A percentile compares a stretch with the other conserved stretches of the same genome.
Evolutionary conservation across 495 filamentous ascomycete species (phyloP).

Genomic region (Penicillium argentinense): DNA sequence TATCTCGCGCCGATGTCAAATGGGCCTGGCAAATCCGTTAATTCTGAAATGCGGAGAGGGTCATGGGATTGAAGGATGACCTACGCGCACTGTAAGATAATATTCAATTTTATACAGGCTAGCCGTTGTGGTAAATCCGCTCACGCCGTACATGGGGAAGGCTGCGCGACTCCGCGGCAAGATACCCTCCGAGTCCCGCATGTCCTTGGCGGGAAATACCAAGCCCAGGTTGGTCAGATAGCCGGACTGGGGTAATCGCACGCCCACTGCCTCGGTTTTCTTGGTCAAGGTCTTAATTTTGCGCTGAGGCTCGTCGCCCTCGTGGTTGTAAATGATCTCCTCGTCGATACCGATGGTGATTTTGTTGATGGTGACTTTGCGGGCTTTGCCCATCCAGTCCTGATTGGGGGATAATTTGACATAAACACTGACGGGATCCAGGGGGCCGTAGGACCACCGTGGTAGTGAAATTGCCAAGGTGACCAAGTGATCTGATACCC

Average conservation of each 20-base stretch:
- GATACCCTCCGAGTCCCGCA: constrained; percentile 84
- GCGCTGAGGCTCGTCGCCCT: constrained; percentile 93
- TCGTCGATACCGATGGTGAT: constrained; percentile 95
- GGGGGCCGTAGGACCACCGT: constrained; percentile 92
- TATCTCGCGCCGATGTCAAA: constrained; percentile 87
- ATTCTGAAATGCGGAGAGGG: not conserved
- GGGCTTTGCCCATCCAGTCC: constrained; percentile 86
- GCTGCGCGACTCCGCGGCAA: constrained; percentile 79
- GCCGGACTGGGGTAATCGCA: constrained; percentile 81
- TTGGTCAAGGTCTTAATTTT: constrained; percentile 86
- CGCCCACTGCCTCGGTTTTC: constrained; percentile 75
- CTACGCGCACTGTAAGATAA: constrained; percentile 88
- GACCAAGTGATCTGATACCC: constrained; percentile 85
- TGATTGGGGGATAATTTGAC: constrained; percentile 90
- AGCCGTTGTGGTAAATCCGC: constrained; percentile 89
- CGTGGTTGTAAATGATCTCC: constrained; percentile 95
- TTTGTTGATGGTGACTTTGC: constrained; percentile 88
- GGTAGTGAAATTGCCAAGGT: constrained; percentile 88
- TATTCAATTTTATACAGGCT: constrained; percentile 98
- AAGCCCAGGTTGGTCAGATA: constrained; percentile 90
- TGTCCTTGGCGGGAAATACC: constrained; percentile 87
- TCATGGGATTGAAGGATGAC: constrained; percentile 12
- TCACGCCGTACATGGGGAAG: constrained; percentile 86
- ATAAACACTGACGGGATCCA: constrained; percentile 94
- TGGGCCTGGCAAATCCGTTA: constrained; percentile 61